phyloP scores from a whole-genome alignment of 139 green algal species.

The Nannochloris sp. region DNA sequence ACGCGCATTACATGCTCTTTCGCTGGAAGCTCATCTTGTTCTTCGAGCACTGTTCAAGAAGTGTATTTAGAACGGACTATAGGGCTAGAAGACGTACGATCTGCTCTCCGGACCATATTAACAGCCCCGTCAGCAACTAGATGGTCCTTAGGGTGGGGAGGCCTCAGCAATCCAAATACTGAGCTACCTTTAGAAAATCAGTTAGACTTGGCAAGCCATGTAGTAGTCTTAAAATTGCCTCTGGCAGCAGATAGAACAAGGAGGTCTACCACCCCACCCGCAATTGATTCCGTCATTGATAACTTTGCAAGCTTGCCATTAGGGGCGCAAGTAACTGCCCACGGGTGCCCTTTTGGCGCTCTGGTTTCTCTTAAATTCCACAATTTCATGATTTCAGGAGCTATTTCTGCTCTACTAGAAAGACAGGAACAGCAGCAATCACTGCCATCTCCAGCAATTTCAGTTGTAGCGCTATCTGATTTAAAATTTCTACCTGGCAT shows the following conservation, averaged over 20 bases:
- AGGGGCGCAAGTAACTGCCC: constrained; percentile 3
- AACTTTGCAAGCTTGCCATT: not conserved
- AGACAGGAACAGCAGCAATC: not conserved
- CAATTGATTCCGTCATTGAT: not conserved
- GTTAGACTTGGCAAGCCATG: not conserved
- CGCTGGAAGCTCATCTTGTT: not conserved
- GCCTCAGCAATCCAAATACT: not conserved
- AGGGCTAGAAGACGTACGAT: not conserved
- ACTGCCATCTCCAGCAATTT: not conserved
- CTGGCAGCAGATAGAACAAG: too few species aligned
- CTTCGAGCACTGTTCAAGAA: too few species aligned
- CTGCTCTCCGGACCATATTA: not conserved
- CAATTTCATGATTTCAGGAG: constrained; percentile 28
- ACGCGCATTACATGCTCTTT: not conserved
- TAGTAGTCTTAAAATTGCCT: not conserved
- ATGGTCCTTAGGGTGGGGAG: not conserved
- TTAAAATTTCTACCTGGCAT: constrained; percentile 52
- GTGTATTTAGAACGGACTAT: not conserved
- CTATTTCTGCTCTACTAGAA: constrained; percentile 12
- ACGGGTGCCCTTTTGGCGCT: constrained; percentile 57
- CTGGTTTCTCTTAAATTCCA: constrained; percentile 48
- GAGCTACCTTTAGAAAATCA: not conserved
- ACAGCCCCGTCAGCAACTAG: not conserved
- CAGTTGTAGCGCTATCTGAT: constrained; percentile 41
- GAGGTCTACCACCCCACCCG: not conserved